phyloP scores from a whole-genome alignment of 2,329 filamentous ascomycete species.

The Cryphonectria japonica region DNA sequence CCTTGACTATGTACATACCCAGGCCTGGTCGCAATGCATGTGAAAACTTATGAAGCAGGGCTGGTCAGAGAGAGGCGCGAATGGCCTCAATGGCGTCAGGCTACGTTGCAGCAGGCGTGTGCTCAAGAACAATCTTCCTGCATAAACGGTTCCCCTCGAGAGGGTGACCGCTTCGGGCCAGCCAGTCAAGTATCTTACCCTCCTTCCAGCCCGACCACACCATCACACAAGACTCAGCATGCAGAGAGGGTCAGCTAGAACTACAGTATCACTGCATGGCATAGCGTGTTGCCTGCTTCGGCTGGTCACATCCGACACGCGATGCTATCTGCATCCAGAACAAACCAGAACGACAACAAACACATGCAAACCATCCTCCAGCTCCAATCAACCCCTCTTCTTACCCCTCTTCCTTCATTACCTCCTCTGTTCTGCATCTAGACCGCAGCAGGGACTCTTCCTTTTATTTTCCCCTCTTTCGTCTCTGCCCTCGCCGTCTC shows the following conservation, averaged over 20 bases:
- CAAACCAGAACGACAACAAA: neutral
- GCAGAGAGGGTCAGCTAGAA: neutral
- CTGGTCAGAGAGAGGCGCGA: neutral
- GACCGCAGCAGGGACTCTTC: neutral
- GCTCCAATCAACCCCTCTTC: no score
- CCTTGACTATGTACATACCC: neutral
- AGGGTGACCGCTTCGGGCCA: neutral
- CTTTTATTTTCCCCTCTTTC: neutral
- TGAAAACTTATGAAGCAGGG: no score
- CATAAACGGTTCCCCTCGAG: neutral
- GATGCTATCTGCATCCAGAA: neutral
- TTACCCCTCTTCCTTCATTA: neutral
- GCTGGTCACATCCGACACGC: slow-evolving; percentile 7
- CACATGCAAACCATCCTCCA: neutral
- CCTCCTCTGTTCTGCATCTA: neutral
- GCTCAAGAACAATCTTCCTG: neutral
- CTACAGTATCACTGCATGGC: neutral
- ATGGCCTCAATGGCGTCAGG: slow-evolving; percentile 16
- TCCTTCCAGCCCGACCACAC: slow-evolving; percentile 4
- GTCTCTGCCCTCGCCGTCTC: neutral
- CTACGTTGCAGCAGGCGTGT: neutral
- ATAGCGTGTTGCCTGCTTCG: neutral
- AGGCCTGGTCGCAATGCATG: neutral
- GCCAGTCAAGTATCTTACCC: neutral
- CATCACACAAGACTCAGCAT: neutral